Evolutionary conservation across 345 rosid genomes (phyloP).

Genomic region (Kernera saxatilis): DNA sequence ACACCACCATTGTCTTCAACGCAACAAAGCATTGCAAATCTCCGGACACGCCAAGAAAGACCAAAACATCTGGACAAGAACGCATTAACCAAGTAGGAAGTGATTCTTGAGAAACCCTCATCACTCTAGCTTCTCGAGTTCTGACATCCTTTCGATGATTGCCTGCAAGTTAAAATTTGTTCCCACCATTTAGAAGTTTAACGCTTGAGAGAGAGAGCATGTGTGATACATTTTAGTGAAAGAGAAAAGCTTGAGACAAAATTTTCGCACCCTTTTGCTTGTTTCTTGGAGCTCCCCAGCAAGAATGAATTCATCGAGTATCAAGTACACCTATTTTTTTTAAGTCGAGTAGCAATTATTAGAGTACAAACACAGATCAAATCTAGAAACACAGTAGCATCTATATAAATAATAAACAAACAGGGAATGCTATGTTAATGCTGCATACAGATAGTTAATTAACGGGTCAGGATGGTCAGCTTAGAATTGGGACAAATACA

Average conservation of each 20-base stretch:
- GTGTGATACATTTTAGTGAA: not conserved
- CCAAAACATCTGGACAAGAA: not conserved
- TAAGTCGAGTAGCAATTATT: not conserved
- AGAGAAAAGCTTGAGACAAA: not conserved
- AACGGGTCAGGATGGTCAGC: not conserved
- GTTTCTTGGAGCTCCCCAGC: conserved; percentile 99
- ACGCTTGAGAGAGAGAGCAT: not conserved
- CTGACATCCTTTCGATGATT: conserved; percentile 90
- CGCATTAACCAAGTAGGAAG: too few relatives aligned
- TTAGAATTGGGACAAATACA: not conserved
- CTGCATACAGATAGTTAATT: not conserved
- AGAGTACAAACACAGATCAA: not conserved
- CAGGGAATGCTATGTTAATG: not conserved
- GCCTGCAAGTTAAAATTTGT: conserved; percentile 44
- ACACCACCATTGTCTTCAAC: not conserved
- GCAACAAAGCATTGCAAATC: not conserved
- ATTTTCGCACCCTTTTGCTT: conserved; percentile 70
- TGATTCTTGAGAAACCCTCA: not conserved
- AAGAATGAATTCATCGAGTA: conserved; percentile 97
- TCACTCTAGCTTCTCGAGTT: conserved; percentile 87
- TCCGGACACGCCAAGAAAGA: not conserved
- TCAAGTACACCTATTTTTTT: conserved; percentile 52
- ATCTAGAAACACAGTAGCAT: not conserved
- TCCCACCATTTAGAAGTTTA: not conserved
- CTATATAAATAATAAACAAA: not conserved